These are phyloP conservation scores for Nicotiana sylvestris DNA, from an alignment of 257 asterid genomes.

Conservation along the genomic window DNA sequence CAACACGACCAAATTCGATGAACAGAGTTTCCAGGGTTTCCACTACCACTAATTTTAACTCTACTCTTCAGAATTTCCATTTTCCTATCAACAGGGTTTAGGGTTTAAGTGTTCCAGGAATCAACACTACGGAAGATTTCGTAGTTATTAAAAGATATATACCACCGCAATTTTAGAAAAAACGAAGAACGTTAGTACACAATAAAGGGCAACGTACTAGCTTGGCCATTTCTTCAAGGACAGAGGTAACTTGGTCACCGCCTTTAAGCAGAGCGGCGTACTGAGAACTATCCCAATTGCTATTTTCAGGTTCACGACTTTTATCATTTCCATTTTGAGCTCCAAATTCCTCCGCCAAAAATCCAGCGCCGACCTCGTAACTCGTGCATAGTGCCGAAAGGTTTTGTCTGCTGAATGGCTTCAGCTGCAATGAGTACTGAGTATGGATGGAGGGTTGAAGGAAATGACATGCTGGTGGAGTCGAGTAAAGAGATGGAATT, in stretches of 20 bases:
- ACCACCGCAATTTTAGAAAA: not conserved
- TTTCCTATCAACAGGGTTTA: not conserved
- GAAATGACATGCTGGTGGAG: slow-evolving; percentile 10
- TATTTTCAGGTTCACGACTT: slow-evolving; percentile 12
- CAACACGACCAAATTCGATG: not conserved
- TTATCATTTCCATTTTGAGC: slow-evolving; percentile 23
- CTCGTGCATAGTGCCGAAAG: slow-evolving; percentile 23
- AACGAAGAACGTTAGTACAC: not conserved
- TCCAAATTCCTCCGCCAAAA: slow-evolving; percentile 32
- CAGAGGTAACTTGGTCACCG: slow-evolving; percentile 92
- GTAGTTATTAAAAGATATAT: not conserved
- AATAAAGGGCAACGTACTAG: slow-evolving; percentile 45
- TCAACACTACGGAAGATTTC: not conserved
- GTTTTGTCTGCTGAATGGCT: slow-evolving; percentile 21
- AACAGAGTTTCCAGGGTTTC: not conserved
- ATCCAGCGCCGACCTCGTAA: slow-evolving; percentile 37
- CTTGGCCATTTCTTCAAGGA: slow-evolving; percentile 86
- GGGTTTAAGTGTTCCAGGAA: slow-evolving; percentile 5
- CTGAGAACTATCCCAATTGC: slow-evolving; percentile 47
- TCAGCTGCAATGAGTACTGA: slow-evolving; percentile 17
- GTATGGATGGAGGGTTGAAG: not conserved
- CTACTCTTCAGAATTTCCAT: not conserved
- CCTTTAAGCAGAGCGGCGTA: slow-evolving; percentile 70
- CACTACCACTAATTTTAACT: no score
- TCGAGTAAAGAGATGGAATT: slow-evolving; percentile 11